Evolutionary conservation across 257 asterid genomes (phyloP), one percentile per base, ranked within the genome.

Genomic region (Voacanga thouarsii): DNA sequence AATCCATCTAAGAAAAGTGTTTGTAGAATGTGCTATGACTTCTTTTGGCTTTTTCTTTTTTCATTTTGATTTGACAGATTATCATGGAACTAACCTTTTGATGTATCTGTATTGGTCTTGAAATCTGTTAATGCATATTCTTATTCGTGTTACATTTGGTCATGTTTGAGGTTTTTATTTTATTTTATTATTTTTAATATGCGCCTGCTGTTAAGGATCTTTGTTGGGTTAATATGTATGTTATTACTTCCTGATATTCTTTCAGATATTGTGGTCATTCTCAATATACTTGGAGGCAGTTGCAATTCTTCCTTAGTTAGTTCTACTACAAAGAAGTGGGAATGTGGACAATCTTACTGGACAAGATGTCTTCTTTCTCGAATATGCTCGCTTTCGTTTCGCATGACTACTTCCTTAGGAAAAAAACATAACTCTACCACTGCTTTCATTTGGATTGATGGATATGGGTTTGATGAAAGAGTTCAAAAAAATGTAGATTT

Each of bases 241-340:
- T 47, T 47, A 8, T 47, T 47, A 47, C 9, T 64, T 71, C 77
- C 73, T 71, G 8, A 59, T 56, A 9, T 74, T 74, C 71, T 78
- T 74, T 72, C 92, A 94, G 98, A 76, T 94, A 83, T 83, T 91
- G 65, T 94, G 98, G 98, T 94, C 96, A 60, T 92, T 94, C 79
- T 92, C 97, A 72, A 87, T 92, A 79, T 92, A 92, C 85, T 83
- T 92, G 90, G 97, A 90, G 83, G 92, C 95, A 75, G 88, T 87
- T 74, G 91, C 92, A 57, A 94, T 94, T 79, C 87, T 94, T 79
- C 98, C 98, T 37, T 97, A 92, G 87, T 85, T 94, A 90, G 94
- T 94, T 70, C 87, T 94, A 77, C 83, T 94, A 91, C 98, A 94
- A 88, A 91, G 98, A 88, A 90, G 98, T 87, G 97, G 98, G 84